Evolutionary conservation across 2,329 filamentous ascomycete genomes (phyloP), one percentile per base, ranked within the genome.

Genomic region (Colletotrichum sp.): DNA sequence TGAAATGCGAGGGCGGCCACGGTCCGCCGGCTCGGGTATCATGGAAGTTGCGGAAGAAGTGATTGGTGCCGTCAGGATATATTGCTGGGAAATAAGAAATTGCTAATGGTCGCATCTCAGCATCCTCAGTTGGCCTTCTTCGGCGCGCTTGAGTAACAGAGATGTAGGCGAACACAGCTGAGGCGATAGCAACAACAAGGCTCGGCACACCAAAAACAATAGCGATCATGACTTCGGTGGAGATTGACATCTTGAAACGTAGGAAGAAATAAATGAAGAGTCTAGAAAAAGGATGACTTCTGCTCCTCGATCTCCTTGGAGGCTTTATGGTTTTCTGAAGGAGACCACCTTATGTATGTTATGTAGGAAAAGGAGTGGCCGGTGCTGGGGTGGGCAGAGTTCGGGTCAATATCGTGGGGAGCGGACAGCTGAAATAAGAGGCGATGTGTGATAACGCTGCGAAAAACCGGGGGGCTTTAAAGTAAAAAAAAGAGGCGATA

Each of bases 351-450:
- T 10, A 32, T 1, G 3, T 32, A 32, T 32, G 30, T 32, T 32
- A 10, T 32, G 30, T 1, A 32, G 59, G 32, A 67, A 64, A 63
- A 72, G 26, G n/a, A n/a, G n/a, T n/a, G n/a, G n/a, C n/a, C n/a
- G n/a, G n/a, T n/a, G n/a, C n/a, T n/a, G n/a, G n/a, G n/a, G n/a
- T 60, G 60, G 55, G 34, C 24, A 61, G 39, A 66, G 72, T 55
- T 67, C 26, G 36, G 8, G 10, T 55, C n/a, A 4, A 55, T 24
- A 55, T 67, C 55, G 72, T 39, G 30, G 63, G 55, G 59, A 72
- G 69, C 30, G 24, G 63, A 68, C 73, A 75, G 73, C 73, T 75
- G 69, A 75, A 68, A 68, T 67, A 73, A 68, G 73, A 75, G 73
- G 64, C 73, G 32, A 65, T 55, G 69, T 30, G 63, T 73, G 69